These are phyloP conservation scores for Vinca minor DNA, from an alignment of 257 asterid genomes.

Conservation along the genomic window DNA sequence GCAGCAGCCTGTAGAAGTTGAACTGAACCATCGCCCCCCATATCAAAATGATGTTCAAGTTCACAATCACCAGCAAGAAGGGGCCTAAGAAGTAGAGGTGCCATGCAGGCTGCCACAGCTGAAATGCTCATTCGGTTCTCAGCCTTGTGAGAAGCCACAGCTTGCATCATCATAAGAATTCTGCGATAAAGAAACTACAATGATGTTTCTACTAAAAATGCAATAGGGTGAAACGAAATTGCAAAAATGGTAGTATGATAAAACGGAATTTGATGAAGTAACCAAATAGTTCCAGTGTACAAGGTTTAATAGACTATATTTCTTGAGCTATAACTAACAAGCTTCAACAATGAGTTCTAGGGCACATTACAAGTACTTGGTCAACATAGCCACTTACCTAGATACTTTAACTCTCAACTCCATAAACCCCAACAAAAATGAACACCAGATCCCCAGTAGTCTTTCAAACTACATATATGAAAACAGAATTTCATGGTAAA, in stretches of 20 bases:
- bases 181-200: slow-evolving; percentile 35
- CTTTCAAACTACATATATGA: not conserved
- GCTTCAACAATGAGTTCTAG: not conserved
- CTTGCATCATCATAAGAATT: slow-evolving; percentile 85
- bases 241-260: not conserved
- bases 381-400: slow-evolving; percentile 3
- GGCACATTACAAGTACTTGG: not conserved
- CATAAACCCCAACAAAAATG: not conserved
- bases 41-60: slow-evolving; percentile 52
- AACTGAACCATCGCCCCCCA: slow-evolving; percentile 81
- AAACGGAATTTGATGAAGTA: not conserved
- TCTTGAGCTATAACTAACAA: not conserved
- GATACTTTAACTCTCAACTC: not conserved
- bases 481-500: not conserved
- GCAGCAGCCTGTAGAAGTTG: slow-evolving; percentile 99
- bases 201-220: slow-evolving; percentile 3
- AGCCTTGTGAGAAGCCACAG: slow-evolving; percentile 67
- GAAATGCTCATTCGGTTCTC: slow-evolving; percentile 88
- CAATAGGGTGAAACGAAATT: slow-evolving; percentile 6
- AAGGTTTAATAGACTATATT: not conserved
- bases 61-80: slow-evolving; percentile 98
- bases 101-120: slow-evolving; percentile 99
- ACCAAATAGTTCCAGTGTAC: not conserved
- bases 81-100: slow-evolving; percentile 96
- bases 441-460: not conserved